These are phyloP conservation scores for Lactuca saligna DNA, from an alignment of 129 eudicot genomes.

Conservation along the genomic window DNA sequence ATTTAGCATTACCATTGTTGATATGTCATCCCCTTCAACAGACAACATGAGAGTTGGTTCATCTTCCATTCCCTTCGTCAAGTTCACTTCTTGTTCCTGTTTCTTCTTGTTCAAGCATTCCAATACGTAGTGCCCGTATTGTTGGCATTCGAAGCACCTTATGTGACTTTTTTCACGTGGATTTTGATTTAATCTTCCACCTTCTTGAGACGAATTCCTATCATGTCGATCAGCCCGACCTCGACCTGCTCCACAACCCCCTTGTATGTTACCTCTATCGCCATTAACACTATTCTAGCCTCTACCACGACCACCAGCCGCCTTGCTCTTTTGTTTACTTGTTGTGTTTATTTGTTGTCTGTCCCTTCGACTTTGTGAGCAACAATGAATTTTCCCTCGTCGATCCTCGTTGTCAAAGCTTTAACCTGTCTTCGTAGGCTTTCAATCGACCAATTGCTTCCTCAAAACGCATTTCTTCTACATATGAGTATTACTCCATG, in stretches of 20 bases:
- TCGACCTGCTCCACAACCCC: conserved; percentile 8
- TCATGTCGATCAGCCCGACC: background rate
- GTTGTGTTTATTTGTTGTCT: no score
- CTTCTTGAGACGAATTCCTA: background rate
- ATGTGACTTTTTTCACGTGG: background rate
- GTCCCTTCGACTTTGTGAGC: background rate
- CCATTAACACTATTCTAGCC: background rate
- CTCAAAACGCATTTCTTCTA: background rate
- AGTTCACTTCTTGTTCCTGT: conserved; percentile 2
- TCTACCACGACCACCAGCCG: background rate
- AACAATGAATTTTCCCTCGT: background rate
- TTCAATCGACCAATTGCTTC: conserved; percentile 6
- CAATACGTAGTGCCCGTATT: background rate
- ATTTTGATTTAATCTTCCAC: background rate
- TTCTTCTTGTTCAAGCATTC: background rate
- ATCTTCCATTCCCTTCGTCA: background rate
- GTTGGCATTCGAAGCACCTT: no score
- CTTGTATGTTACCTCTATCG: background rate
- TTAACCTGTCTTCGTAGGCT: background rate
- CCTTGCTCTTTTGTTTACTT: background rate
- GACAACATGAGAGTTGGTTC: background rate
- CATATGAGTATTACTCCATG: background rate
- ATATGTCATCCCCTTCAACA: background rate
- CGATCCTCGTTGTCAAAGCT: background rate
- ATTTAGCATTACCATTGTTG: background rate